phyloP scores from a whole-genome alignment of 345 rosid species.

The Dimocarpus longan region DNA sequence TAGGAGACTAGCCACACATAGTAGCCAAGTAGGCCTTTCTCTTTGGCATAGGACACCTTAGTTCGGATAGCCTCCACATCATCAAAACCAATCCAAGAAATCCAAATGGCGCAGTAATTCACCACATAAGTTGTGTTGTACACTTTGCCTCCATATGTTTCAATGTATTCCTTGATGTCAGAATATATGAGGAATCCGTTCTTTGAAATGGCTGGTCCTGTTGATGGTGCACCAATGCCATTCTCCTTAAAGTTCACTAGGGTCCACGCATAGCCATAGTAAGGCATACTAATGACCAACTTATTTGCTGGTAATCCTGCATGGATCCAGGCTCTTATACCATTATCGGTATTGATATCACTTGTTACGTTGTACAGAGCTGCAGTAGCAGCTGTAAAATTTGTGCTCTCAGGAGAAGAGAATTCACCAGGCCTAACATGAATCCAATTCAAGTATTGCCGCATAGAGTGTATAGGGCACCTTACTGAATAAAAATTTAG shows the following conservation, averaged over 20 bases:
- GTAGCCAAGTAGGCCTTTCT: constrained; percentile 42
- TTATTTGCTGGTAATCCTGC: constrained; percentile 20
- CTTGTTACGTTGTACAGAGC: neutral
- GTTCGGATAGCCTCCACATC: constrained; percentile 39
- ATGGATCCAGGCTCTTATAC: neutral
- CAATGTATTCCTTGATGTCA: constrained; percentile 22
- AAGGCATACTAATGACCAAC: constrained; percentile 32
- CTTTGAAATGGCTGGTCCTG: neutral
- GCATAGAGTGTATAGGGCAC: constrained; percentile 21
- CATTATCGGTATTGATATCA: constrained; percentile 20
- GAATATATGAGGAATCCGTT: constrained; percentile 37
- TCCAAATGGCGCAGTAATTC: constrained; percentile 1
- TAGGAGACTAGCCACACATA: constrained; percentile 30
- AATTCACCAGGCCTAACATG: constrained; percentile 1
- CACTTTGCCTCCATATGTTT: constrained; percentile 27
- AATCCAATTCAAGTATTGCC: constrained; percentile 22
- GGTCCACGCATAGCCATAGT: constrained; percentile 38
- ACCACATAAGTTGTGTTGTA: constrained; percentile 32
- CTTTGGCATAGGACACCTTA: constrained; percentile 43
- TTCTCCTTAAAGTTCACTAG: constrained; percentile 8
- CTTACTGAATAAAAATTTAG: constrained; percentile 4
- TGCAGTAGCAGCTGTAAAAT: constrained; percentile 20
- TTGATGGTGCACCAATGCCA: neutral
- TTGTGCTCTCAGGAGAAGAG: constrained; percentile 12
- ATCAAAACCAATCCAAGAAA: constrained; percentile 47